Conservation (phyloP, 495 filamentous ascomycete species). For the Cetradonia linearis region DNA sequence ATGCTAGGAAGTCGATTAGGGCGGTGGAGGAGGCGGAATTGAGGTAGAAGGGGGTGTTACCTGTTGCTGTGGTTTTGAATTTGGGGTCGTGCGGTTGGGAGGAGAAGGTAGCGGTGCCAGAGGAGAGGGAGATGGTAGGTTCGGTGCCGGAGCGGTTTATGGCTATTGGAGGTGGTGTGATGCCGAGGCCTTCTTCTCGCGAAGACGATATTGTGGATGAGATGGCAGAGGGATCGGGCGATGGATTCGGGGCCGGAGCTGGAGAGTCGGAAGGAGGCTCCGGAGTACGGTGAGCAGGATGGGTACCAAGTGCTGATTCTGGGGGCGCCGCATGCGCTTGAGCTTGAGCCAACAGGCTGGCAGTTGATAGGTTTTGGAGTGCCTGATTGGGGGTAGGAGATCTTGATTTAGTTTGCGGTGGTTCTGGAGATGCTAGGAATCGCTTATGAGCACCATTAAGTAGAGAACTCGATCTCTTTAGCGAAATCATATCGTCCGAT, state of each 20-base stretch:
- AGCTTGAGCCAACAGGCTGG: conserved; percentile 13
- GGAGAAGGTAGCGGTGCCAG: conserved; percentile 9
- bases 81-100: conserved; percentile 12
- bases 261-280: conserved; percentile 11
- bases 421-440: conserved; percentile 11
- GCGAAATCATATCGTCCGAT: conserved; percentile 8
- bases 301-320: conserved; percentile 19
- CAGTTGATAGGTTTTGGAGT: conserved; percentile 16
- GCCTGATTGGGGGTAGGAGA: conserved; percentile 20
- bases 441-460: conserved; percentile 15
- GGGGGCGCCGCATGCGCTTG: conserved; percentile 7
- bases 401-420: conserved; percentile 8
- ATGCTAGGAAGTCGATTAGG: conserved; percentile 24
- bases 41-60: conserved; percentile 24
- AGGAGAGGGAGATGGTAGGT: conserved; percentile 12
- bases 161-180: conserved; percentile 24
- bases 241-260: background rate
- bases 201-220: conserved; percentile 19
- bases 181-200: conserved; percentile 18
- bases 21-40: conserved; percentile 24
- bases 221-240: conserved; percentile 8
- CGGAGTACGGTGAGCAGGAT: conserved; percentile 20
- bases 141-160: conserved; percentile 15
- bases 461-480: conserved; percentile 26
- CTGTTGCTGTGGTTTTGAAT: conserved; percentile 20